Percentiles rank a stretch among this genome's conserved stretches.
Evolutionary conservation across 1,139 yeast species (phyloP).

Genomic region (Debaryomyces fabryi): DNA sequence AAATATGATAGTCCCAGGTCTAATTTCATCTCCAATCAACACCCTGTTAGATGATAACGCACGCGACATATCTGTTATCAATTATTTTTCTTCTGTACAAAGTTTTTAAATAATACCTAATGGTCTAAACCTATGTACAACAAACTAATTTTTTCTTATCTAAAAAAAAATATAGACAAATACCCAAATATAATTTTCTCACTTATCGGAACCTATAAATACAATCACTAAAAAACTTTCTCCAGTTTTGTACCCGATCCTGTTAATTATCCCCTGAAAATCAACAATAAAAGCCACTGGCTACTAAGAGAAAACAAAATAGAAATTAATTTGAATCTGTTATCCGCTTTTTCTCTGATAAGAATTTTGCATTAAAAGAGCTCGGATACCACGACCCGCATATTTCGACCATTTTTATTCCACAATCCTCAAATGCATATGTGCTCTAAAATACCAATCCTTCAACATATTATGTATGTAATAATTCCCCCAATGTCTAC

Average conservation of each 20-base stretch:
- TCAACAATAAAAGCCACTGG: background rate
- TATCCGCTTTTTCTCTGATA: background rate
- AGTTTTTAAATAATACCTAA: background rate
- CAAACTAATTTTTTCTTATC: background rate
- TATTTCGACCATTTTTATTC: background rate
- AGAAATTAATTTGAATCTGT: background rate
- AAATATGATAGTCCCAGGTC: slow-evolving; percentile 70
- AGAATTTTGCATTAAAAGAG: background rate
- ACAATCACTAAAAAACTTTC: background rate
- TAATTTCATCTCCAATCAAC: slow-evolving; percentile 51
- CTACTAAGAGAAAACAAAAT: background rate
- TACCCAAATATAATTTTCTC: background rate
- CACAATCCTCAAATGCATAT: background rate
- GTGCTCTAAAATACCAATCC: background rate
- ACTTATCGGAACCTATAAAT: background rate
- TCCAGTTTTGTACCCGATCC: background rate
- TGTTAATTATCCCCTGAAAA: background rate
- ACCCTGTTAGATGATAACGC: slow-evolving; percentile 73
- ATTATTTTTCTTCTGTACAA: background rate
- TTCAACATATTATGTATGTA: background rate
- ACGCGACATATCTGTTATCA: slow-evolving; percentile 46
- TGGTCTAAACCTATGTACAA: background rate
- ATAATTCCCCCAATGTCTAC: background rate
- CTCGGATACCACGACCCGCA: slow-evolving; percentile 5
- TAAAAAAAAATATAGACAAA: background rate